Evolutionary conservation across 148 eudicot species (phyloP), one percentile per base, ranked within the genome.

Genomic region (Silene conica): DNA sequence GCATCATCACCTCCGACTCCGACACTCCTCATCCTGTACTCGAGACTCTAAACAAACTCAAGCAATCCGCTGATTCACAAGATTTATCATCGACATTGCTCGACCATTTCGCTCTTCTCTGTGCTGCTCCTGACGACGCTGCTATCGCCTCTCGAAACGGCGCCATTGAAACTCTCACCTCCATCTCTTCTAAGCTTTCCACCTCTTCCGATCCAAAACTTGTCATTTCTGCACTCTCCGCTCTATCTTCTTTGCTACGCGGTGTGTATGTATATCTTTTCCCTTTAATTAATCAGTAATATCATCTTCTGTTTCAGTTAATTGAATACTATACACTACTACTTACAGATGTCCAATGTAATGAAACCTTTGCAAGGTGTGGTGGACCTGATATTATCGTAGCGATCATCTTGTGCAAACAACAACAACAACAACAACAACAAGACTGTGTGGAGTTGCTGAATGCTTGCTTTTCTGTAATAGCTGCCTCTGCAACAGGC

Each of bases 401-500:
- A 62, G 78, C 25, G 70, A 84, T 92, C 80, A 79, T 65, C 80
- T 67, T 58, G 19, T 23, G 78, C 77, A 82, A 73, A 81, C 72
- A 50, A 16, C 43, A 50, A 14, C 6, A 48, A 14, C 38, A 69
- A 25, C 22, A 48, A 5, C 0, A 50, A 23, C 43, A 69, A 22
- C 13, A 14, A 50, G 57, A 22, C 18, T 10, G 81, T 75, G 55
- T 81, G 31, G 83, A 81, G 25, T 67, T 90, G 70, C 70, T 92
- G 74, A 86, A 86, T 76, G 79, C 83, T 31, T 84, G 92, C 68
- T 95, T 90, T 73, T 83, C 96, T 68, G 91, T 95, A 57, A 86
- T 95, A 79, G 87, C 93, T 81, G 91, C 91, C 0, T 88, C 99
- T 67, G 85, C 97, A 61, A 82, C 96, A 52, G 88, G 91, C 73